Evolutionary conservation across 2,329 filamentous ascomycete genomes (phyloP).

Genomic region (Exophiala xenobiotica): DNA sequence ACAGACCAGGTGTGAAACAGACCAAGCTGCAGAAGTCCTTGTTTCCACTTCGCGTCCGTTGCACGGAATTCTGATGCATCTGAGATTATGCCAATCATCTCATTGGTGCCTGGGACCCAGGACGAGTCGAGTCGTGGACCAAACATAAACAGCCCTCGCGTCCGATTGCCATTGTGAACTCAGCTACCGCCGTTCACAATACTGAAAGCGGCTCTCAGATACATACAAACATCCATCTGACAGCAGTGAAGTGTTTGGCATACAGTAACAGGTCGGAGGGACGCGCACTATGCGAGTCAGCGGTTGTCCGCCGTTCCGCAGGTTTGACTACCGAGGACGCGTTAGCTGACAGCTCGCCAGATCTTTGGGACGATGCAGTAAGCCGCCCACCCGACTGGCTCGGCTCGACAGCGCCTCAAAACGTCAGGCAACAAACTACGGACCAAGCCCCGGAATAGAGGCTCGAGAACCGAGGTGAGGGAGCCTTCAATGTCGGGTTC

Average conservation of each 20-base stretch:
- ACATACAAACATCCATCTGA: too few relatives aligned
- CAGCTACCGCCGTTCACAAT: too few relatives aligned
- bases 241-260: background rate
- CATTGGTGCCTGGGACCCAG: slow-evolving; percentile 12
- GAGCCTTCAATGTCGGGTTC: background rate
- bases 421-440: slow-evolving; percentile 4
- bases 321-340: background rate
- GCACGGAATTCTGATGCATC: slow-evolving; percentile 16
- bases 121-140: background rate
- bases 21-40: slow-evolving; percentile 25
- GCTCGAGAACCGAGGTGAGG: background rate
- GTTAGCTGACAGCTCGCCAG: slow-evolving; percentile 18
- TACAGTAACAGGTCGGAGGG: background rate
- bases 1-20: slow-evolving; percentile 24
- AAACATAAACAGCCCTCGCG: too few relatives aligned
- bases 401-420: slow-evolving; percentile 13
- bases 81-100: slow-evolving; percentile 19
- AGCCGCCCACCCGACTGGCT: slow-evolving; percentile 25
- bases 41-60: slow-evolving; percentile 20
- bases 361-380: slow-evolving; percentile 22
- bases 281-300: background rate
- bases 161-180: too few relatives aligned
- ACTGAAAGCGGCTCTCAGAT: too few relatives aligned
- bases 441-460: background rate
- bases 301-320: background rate